Conservation (phyloP, 352 stramenopile genomes). For the Phytophthora lateralis region DNA sequence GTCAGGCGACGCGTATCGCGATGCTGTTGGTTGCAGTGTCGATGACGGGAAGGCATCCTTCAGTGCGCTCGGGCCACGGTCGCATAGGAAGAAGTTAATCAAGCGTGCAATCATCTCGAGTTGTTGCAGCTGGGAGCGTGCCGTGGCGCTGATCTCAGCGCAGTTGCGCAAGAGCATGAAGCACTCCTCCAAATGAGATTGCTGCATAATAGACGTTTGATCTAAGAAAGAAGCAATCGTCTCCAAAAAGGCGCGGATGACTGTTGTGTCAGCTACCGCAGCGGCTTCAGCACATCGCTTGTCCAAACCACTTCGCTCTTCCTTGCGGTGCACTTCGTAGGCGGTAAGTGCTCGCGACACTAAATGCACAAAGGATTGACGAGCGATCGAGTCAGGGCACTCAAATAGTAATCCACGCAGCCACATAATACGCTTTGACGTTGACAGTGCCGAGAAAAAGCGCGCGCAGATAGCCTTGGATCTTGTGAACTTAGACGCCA, state of each 20-base stretch:
- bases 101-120: conserved; percentile 81
- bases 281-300: conserved; percentile 24
- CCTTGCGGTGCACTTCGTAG: conserved; percentile 65
- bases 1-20: conserved; percentile 77
- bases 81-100: conserved; percentile 83
- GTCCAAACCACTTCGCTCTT: conserved; percentile 34
- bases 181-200: conserved; percentile 87
- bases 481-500: conserved; percentile 73
- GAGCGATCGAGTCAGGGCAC: conserved; percentile 83
- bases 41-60: conserved; percentile 80
- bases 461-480: conserved; percentile 71
- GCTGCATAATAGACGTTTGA: conserved; percentile 76
- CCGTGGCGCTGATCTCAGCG: conserved; percentile 58
- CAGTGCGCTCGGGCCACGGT: conserved; percentile 60
- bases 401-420: conserved; percentile 80
- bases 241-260: conserved; percentile 53
- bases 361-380: conserved; percentile 87
- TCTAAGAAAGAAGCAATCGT: conserved; percentile 68
- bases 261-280: conserved; percentile 24
- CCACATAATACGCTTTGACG: conserved; percentile 63
- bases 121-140: conserved; percentile 56
- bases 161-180: conserved; percentile 87
- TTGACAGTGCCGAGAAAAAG: conserved; percentile 70
- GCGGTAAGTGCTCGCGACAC: conserved; percentile 73
- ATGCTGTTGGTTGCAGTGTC: conserved; percentile 44